Evolutionary conservation across 768 basidiomycete species (phyloP).

Genomic region (Mycena venus): DNA sequence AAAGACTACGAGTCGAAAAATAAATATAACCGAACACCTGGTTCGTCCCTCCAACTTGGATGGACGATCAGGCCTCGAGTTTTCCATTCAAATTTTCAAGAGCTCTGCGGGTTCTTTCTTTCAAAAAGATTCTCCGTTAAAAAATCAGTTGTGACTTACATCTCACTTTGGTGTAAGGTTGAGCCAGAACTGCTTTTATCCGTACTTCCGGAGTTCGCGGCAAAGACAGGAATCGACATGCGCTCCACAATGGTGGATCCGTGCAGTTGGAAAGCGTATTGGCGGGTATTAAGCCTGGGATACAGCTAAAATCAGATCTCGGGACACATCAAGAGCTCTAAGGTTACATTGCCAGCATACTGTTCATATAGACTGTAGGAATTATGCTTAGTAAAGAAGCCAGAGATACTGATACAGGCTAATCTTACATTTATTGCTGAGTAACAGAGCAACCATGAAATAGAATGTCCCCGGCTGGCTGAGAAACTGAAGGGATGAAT

Average conservation of each 20-base stretch:
- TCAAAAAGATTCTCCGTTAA: no score
- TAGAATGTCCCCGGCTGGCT: conserved; percentile 3
- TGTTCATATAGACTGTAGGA: conserved; percentile 9
- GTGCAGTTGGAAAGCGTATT: not conserved
- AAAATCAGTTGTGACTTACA: no score
- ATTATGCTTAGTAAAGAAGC: not conserved
- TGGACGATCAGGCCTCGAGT: no score
- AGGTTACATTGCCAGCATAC: conserved; percentile 10
- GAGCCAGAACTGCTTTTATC: no score
- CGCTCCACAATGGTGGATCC: not conserved
- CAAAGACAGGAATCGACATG: no score
- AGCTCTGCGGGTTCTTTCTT: no score
- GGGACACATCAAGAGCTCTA: not conserved
- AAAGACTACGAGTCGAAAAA: no score
- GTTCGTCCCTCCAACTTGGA: no score
- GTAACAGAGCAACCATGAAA: conserved; percentile 4
- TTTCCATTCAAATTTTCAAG: no score
- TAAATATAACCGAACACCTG: no score
- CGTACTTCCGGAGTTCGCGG: no score
- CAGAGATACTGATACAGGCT: not conserved
- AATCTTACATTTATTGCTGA: conserved; percentile 6
- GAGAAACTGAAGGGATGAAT: not conserved
- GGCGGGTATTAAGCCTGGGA: conserved; percentile 7
- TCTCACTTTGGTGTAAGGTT: no score
- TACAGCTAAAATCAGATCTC: not conserved